Conservation (phyloP, 1,139 yeast genomes). For the Blastobotrys arbuscula region DNA sequence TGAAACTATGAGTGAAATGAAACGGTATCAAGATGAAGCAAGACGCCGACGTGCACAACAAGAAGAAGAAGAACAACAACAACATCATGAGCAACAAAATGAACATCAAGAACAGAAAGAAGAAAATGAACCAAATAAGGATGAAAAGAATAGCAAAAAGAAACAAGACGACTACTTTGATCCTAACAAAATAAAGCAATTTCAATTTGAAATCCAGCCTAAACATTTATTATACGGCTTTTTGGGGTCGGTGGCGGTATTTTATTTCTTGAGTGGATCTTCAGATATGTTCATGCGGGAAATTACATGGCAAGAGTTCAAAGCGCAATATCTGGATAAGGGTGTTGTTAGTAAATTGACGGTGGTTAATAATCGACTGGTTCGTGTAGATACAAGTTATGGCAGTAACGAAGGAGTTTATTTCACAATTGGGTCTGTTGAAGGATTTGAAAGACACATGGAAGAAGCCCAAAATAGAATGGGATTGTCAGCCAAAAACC, state of each 20-base stretch:
- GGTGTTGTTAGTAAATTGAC: constrained; percentile 73
- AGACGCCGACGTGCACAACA: constrained; percentile 14
- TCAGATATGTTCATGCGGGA: constrained; percentile 35
- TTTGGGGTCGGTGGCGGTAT: constrained; percentile 20
- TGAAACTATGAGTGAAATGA: constrained; percentile 15
- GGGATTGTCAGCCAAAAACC: constrained; percentile 54
- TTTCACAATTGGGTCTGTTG: constrained; percentile 88
- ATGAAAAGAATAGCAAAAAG: constrained; percentile 25
- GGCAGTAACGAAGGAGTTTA: constrained; percentile 35
- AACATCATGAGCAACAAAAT: constrained; percentile 22
- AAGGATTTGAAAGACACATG: constrained; percentile 80
- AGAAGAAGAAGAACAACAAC: constrained; percentile 9
- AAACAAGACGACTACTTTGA: constrained; percentile 29
- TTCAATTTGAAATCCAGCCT: constrained; percentile 25
- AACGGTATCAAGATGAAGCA: constrained; percentile 15
- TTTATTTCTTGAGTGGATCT: constrained; percentile 29
- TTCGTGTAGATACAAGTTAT: constrained; percentile 39
- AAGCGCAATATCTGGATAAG: constrained; percentile 70
- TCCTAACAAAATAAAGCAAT: constrained; percentile 19
- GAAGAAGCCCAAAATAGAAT: constrained; percentile 68
- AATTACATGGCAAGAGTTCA: constrained; percentile 88
- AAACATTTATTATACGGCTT: constrained; percentile 31
- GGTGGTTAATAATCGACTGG: constrained; percentile 74
- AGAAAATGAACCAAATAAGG: constrained; percentile 7
- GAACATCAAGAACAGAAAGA: constrained; percentile 11